Conservation (phyloP, 495 filamentous ascomycete species). For the Lasiosphaeris hirsuta region DNA sequence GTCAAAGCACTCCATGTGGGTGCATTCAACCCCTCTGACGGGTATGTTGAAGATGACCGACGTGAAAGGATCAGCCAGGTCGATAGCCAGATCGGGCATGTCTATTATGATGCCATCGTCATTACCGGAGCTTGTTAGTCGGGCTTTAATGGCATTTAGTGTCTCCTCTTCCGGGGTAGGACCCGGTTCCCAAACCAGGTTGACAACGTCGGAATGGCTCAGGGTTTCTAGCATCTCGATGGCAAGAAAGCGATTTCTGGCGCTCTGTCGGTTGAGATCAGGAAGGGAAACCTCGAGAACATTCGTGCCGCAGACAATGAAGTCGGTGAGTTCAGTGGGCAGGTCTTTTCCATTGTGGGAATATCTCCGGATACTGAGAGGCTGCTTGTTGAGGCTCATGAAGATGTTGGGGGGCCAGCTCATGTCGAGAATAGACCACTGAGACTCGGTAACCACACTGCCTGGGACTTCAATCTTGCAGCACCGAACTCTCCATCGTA, state of each 20-base stretch:
- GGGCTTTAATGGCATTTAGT: constrained; percentile 47
- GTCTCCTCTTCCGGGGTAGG: constrained; percentile 35
- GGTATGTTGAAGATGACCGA: constrained; percentile 66
- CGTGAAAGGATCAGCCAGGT: constrained; percentile 74
- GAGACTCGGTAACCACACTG: constrained; percentile 27
- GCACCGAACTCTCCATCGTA: constrained; percentile 40
- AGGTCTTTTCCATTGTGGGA: constrained; percentile 70
- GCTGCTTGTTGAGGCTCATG: constrained; percentile 60
- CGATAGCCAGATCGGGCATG: constrained; percentile 61
- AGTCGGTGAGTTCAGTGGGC: constrained; percentile 65
- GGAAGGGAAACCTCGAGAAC: constrained; percentile 53
- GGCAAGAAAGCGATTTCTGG: constrained; percentile 50
- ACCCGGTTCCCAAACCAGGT: constrained; percentile 33
- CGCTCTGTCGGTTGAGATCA: constrained; percentile 33
- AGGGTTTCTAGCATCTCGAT: constrained; percentile 60
- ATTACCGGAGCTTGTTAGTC: constrained; percentile 37
- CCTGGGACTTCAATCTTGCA: constrained; percentile 18
- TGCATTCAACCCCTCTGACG: constrained; percentile 56
- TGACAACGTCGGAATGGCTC: constrained; percentile 48
- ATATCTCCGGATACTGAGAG: constrained; percentile 60
- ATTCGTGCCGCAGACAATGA: constrained; percentile 55
- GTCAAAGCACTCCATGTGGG: constrained; percentile 85
- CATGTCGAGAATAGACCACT: constrained; percentile 62
- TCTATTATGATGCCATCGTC: constrained; percentile 70
- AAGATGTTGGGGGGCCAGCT: constrained; percentile 72